Conservation (phyloP, 2,329 filamentous ascomycete genomes). For the Cercospora zeae-maydis region DNA sequence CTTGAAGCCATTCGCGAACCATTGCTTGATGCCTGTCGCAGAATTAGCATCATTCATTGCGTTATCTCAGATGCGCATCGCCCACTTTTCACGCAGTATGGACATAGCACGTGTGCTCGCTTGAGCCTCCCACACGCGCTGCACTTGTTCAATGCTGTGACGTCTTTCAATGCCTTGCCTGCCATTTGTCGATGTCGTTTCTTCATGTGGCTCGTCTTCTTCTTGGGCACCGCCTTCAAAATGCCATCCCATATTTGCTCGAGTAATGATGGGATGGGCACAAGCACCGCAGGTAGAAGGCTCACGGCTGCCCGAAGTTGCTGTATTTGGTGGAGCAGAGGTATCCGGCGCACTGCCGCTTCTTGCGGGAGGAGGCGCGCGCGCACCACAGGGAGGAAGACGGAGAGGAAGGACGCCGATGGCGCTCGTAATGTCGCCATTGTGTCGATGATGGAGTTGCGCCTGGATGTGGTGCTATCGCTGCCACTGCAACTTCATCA, state of each 20-base stretch:
- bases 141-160: slow-evolving; percentile 81
- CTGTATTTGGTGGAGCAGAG: slow-evolving; percentile 44
- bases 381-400: slow-evolving; percentile 54
- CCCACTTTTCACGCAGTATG: slow-evolving; percentile 80
- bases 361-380: slow-evolving; percentile 40
- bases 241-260: slow-evolving; percentile 89
- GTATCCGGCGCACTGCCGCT: slow-evolving; percentile 46
- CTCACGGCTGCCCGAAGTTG: slow-evolving; percentile 39
- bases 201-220: slow-evolving; percentile 96
- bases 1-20: slow-evolving; percentile 37
- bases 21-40: slow-evolving; percentile 34
- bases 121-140: slow-evolving; percentile 84
- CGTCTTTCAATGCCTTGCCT: slow-evolving; percentile 89
- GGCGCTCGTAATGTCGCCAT: slow-evolving; percentile 42
- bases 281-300: slow-evolving; percentile 52
- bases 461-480: background rate
- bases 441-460: slow-evolving; percentile 11
- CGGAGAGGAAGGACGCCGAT: slow-evolving; percentile 43
- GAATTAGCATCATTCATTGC: background rate
- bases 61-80: slow-evolving; percentile 12
- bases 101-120: slow-evolving; percentile 82
- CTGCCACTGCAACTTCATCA: background rate
- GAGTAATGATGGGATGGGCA: slow-evolving; percentile 67
- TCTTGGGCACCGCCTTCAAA: slow-evolving; percentile 90
- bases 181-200: slow-evolving; percentile 91